Percentiles rank a stretch among this genome's conserved stretches.
phyloP scores from a whole-genome alignment of 306 rosid genomes.

The Cotoneaster glaucophyllus region DNA sequence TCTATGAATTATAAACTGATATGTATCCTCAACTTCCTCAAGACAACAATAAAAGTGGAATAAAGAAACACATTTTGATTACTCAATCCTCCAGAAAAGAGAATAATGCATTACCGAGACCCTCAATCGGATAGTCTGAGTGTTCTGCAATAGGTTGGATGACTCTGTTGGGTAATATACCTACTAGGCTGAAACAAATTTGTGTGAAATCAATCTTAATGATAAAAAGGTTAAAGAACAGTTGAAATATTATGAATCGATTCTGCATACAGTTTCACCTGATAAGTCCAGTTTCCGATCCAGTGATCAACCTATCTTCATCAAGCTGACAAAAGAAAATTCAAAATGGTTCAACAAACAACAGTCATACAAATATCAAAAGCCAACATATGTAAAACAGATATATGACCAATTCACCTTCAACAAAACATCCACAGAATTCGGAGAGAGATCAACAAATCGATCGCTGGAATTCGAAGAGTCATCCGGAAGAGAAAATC shows the following conservation, averaged over 20 bases:
- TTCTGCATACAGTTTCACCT: constrained; percentile 44
- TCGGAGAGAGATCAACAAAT: constrained; percentile 65
- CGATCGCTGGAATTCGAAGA: constrained; percentile 61
- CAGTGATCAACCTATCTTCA: constrained; percentile 80
- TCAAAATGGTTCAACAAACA: background rate
- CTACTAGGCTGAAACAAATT: constrained; percentile 50
- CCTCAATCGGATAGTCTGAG: constrained; percentile 77
- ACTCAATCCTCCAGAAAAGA: constrained; percentile 2
- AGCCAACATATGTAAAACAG: constrained; percentile 1
- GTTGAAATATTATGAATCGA: constrained; percentile 10
- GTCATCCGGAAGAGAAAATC: constrained; percentile 4
- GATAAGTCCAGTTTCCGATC: constrained; percentile 89
- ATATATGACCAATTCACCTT: constrained; percentile 47
- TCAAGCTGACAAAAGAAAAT: constrained; percentile 54
- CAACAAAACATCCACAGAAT: constrained; percentile 70
- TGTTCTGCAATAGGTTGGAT: constrained; percentile 93
- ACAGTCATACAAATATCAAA: background rate
- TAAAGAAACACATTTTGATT: background rate
- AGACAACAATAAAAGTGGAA: background rate
- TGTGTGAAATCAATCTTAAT: background rate
- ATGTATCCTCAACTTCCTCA: background rate
- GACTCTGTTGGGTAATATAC: constrained; percentile 79
- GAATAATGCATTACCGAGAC: constrained; percentile 59
- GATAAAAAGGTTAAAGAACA: background rate
- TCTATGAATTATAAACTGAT: background rate